Percentiles rank a stretch among this genome's conserved stretches.
Conservation (phyloP, 345 rosid species). For the Camelina neglecta region DNA sequence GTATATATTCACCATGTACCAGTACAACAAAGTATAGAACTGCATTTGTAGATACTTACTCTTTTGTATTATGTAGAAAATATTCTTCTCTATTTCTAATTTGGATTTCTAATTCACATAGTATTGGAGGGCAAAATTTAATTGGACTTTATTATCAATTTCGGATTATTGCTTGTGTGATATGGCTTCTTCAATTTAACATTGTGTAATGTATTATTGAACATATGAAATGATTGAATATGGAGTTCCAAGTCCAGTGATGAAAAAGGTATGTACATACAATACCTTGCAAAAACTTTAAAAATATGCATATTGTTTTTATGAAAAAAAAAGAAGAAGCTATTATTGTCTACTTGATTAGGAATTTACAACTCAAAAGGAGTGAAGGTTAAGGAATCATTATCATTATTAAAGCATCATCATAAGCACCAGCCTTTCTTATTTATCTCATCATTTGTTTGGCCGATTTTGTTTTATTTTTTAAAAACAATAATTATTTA, state of each 20-base stretch:
- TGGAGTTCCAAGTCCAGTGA: conserved; percentile 22
- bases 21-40: conserved; percentile 16
- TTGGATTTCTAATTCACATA: not conserved
- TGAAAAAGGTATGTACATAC: not conserved
- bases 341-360: conserved; percentile 33
- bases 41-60: conserved; percentile 32
- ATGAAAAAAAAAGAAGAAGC: not conserved
- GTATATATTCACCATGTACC: conserved; percentile 10
- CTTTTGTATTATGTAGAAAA: conserved; percentile 29
- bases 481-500: not conserved
- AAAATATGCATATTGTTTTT: not conserved
- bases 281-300: not conserved
- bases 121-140: no score
- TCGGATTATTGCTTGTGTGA: no score
- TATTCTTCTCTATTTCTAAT: not conserved
- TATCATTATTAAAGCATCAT: conserved; percentile 35
- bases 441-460: conserved; percentile 17
- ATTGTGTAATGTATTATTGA: not conserved
- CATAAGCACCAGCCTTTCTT: conserved; percentile 22
- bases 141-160: no score
- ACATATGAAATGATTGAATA: conserved; percentile 33
- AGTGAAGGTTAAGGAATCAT: conserved; percentile 26
- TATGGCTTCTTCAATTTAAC: not conserved
- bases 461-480: not conserved
- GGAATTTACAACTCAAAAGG: conserved; percentile 33